Evolutionary conservation across 345 rosid species (phyloP), one percentile per base, ranked within the genome.

Genomic region (Psidium guajava): DNA sequence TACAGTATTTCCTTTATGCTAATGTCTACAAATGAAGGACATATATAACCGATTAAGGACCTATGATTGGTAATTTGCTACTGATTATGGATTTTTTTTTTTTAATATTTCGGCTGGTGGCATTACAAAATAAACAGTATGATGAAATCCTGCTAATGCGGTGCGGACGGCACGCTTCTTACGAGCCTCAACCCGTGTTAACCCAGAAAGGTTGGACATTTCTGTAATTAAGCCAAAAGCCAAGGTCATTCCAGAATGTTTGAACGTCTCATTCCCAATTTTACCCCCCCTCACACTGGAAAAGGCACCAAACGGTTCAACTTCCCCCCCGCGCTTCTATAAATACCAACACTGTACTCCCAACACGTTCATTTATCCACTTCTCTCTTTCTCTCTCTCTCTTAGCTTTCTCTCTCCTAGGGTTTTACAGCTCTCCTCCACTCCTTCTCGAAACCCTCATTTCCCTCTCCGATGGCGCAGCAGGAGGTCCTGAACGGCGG

Each of bases 321-420:
- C 89, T 91, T 92, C 94, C 84, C 94, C 87, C 95, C 84, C 94
- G 83, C 93, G 89, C 94, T 88, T 95, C 91, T 89, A 85, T 93
- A 91, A 90, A 89, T 87, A 49, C 75, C 13, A 47, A 2, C 59
- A 22, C 85, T 84, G 82, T 86, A 82, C 49, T 42, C 54, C 49
- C 44, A 8, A 32, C 13, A 11, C 58, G 6, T 52, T n/a, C n/a
- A 51, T 83, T 54, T 69, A 27, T 64, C 87, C 40, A 85, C 15
- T 57, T 73, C 15, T 47, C n/a, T n/a, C n/a, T n/a, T n/a, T n/a
- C 7, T 2, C 18, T 11, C 50, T 9, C 11, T 22, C 20, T 28
- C 16, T 51, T 54, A 69, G 49, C 53, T 75, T 49, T 85, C 89
- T 86, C 90, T 89, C 87, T 81, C 88, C 28, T 89, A 87, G 90